phyloP scores from a whole-genome alignment of 202 grass and related monocot species.

The Zizania palustris region DNA sequence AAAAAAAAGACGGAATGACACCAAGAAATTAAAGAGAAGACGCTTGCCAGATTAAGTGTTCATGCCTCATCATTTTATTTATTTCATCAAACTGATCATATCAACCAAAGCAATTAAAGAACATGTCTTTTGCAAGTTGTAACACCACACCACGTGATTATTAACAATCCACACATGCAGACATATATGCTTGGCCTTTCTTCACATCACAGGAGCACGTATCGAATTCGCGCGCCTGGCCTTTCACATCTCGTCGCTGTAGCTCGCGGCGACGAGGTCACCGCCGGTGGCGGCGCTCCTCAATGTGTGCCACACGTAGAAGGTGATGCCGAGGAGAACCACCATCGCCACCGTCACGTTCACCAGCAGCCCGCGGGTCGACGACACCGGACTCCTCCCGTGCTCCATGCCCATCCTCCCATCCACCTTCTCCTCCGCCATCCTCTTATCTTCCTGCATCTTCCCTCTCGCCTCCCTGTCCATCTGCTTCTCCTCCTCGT shows the following conservation, averaged over 20 bases:
- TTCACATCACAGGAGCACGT: background rate
- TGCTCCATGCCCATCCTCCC: constrained; percentile 20
- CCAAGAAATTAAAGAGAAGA: too few relatives aligned
- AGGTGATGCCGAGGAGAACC: constrained; percentile 53
- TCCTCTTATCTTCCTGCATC: constrained; percentile 51
- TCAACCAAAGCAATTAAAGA: constrained; percentile 34
- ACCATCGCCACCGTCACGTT: constrained; percentile 57
- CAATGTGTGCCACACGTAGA: constrained; percentile 57
- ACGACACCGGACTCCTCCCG: constrained; percentile 20
- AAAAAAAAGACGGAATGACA: too few relatives aligned
- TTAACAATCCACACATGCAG: background rate
- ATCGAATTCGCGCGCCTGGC: background rate
- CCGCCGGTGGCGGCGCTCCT: constrained; percentile 29
- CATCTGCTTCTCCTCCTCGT: constrained; percentile 38
- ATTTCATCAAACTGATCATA: constrained; percentile 3
- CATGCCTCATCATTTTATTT: background rate
- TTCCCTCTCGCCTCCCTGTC: constrained; percentile 43
- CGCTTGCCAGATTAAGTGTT: background rate
- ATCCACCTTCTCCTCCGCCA: too few relatives aligned
- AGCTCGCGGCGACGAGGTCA: background rate
- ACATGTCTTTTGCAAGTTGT: background rate
- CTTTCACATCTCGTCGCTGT: constrained; percentile 53
- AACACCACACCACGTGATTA: constrained; percentile 16
- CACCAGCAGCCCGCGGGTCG: constrained; percentile 41
- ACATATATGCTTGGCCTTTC: background rate